A percentile compares a stretch with the other conserved stretches of the same genome.
Evolutionary conservation across 2,329 filamentous ascomycete genomes (phyloP).

Genomic region (Verticillium albo-atrum): DNA sequence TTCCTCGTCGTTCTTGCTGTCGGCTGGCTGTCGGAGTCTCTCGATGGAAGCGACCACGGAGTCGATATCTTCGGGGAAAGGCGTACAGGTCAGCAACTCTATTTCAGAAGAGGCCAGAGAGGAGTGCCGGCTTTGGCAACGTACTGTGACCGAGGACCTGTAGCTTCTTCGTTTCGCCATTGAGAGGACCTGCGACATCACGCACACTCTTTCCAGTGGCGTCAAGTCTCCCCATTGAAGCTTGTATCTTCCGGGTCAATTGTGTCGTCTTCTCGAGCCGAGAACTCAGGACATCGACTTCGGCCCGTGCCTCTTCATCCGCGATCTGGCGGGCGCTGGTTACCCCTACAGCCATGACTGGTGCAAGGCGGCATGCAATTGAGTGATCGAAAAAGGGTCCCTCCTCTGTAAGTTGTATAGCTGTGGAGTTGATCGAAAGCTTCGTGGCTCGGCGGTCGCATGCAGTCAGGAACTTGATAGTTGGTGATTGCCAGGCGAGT

Average conservation of each 20-base stretch:
- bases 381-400: neutral
- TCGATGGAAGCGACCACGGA: slow-evolving; percentile 83
- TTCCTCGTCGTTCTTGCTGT: slow-evolving; percentile 89
- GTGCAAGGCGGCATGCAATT: neutral
- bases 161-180: slow-evolving; percentile 83
- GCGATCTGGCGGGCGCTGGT: slow-evolving; percentile 42
- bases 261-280: slow-evolving; percentile 86
- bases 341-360: slow-evolving; percentile 47
- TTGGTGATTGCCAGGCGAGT: too few species aligned
- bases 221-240: slow-evolving; percentile 78
- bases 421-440: too few species aligned
- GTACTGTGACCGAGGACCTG: slow-evolving; percentile 80
- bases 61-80: slow-evolving; percentile 64
- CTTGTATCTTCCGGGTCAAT: slow-evolving; percentile 93
- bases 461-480: too few species aligned
- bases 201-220: slow-evolving; percentile 85
- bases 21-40: slow-evolving; percentile 80
- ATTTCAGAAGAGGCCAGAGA: neutral
- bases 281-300: slow-evolving; percentile 67
- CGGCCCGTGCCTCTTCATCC: slow-evolving; percentile 64
- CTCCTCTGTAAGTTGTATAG: neutral
- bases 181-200: slow-evolving; percentile 88
- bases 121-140: slow-evolving; percentile 17
- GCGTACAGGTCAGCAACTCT: slow-evolving; percentile 13
- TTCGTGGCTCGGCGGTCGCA: too few species aligned